These are phyloP conservation scores for Pholiota conissans DNA, from an alignment of 768 basidiomycete genomes.

Conservation along the genomic window DNA sequence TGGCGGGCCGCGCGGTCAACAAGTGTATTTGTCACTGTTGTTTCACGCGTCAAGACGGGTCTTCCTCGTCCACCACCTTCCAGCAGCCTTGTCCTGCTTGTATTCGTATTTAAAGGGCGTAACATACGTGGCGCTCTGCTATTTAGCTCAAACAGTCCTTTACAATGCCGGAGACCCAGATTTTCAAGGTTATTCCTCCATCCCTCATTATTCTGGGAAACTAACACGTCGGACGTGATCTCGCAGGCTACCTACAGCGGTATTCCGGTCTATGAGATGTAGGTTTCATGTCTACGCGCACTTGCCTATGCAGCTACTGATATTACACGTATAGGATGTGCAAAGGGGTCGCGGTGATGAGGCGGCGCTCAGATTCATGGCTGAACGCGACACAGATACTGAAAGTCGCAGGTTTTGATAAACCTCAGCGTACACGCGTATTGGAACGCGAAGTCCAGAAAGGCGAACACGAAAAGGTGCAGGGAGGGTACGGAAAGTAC, in stretches of 20 bases:
- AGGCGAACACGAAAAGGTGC: constrained; percentile 98
- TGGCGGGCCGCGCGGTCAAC: not conserved
- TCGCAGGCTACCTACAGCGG: constrained; percentile 88
- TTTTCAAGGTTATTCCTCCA: constrained; percentile 69
- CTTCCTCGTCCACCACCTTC: constrained; percentile 20
- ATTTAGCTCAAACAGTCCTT: constrained; percentile 1
- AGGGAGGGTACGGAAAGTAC: constrained; percentile 99
- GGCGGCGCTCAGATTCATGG: constrained; percentile 94
- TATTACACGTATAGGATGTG: constrained; percentile 73
- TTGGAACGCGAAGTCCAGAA: constrained; percentile 98
- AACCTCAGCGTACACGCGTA: constrained; percentile 96
- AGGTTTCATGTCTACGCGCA: constrained; percentile 37
- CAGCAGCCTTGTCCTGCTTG: not conserved
- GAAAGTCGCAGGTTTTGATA: constrained; percentile 99
- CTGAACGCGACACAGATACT: constrained; percentile 99
- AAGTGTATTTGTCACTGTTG: constrained; percentile 35
- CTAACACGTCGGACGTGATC: constrained; percentile 24
- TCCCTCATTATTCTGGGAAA: constrained; percentile 12
- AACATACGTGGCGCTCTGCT: constrained; percentile 4
- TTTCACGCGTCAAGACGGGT: constrained; percentile 41
- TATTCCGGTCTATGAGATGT: constrained; percentile 93
- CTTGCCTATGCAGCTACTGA: constrained; percentile 25
- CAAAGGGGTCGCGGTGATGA: constrained; percentile 97
- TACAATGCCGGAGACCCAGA: constrained; percentile 78
- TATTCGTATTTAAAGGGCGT: not conserved